phyloP scores from a whole-genome alignment of 495 filamentous ascomycete genomes.

The Letharia columbiana region DNA sequence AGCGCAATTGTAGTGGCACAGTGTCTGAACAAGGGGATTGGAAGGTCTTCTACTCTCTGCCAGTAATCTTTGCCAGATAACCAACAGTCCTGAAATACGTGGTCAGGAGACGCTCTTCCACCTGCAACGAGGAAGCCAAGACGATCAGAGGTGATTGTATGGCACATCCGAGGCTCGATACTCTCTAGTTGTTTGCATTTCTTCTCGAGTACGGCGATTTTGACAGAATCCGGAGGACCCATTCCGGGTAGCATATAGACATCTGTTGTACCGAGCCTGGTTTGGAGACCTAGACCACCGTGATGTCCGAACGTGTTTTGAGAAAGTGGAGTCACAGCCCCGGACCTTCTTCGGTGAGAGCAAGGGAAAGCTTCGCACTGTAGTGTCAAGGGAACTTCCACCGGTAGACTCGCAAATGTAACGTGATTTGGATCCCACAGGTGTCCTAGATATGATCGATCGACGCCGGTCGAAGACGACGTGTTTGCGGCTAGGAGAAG shows the following conservation, averaged over 20 bases:
- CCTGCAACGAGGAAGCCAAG: slow-evolving; percentile 57
- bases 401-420: not conserved
- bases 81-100: slow-evolving; percentile 64
- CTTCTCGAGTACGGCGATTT: slow-evolving; percentile 12
- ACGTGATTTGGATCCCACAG: not conserved
- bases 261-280: slow-evolving; percentile 52
- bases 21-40: slow-evolving; percentile 63
- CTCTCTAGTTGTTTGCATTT: slow-evolving; percentile 30
- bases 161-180: slow-evolving; percentile 58
- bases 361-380: slow-evolving; percentile 1
- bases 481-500: slow-evolving; percentile 52
- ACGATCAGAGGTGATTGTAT: slow-evolving; percentile 57
- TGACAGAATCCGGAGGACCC: slow-evolving; percentile 1
- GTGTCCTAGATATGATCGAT: not conserved
- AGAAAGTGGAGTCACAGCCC: slow-evolving; percentile 8
- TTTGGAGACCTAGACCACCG: slow-evolving; percentile 55
- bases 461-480: not conserved
- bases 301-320: slow-evolving; percentile 30
- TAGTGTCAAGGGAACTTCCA: not conserved
- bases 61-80: slow-evolving; percentile 50
- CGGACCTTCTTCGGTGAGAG: slow-evolving; percentile 9
- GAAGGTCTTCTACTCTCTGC: slow-evolving; percentile 54
- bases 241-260: slow-evolving; percentile 35
- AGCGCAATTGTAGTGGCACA: slow-evolving; percentile 47
- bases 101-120: slow-evolving; percentile 65